Evolutionary conservation across 2,329 filamentous ascomycete genomes (phyloP).

Genomic region (Pseudogymnoascus sp.): DNA sequence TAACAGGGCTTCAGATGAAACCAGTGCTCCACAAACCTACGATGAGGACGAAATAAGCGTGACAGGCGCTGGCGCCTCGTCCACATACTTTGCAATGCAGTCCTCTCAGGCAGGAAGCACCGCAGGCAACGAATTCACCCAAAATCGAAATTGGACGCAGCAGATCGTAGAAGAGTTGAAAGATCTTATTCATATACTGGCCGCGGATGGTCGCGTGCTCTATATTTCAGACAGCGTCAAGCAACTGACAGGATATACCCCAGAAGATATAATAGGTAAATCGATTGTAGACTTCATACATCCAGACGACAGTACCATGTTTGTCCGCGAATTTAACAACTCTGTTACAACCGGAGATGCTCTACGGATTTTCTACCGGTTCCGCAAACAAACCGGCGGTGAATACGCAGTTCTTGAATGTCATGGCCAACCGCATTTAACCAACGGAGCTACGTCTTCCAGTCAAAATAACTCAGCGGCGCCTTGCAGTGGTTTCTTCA

Average conservation of each 20-base stretch:
- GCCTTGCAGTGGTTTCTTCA: conserved; percentile 83
- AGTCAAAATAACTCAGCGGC: conserved; percentile 57
- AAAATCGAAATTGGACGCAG: conserved; percentile 73
- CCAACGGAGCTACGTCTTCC: conserved; percentile 56
- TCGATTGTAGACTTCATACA: conserved; percentile 80
- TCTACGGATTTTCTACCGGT: conserved; percentile 78
- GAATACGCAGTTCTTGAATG: conserved; percentile 77
- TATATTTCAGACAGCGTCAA: conserved; percentile 79
- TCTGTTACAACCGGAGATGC: conserved; percentile 74
- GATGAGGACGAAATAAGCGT: conserved; percentile 21
- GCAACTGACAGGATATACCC: conserved; percentile 65
- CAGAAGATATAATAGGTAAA: conserved; percentile 62
- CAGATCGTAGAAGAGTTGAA: conserved; percentile 83
- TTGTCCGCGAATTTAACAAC: conserved; percentile 82
- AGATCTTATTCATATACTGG: conserved; percentile 82
- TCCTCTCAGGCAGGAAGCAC: conserved; percentile 33
- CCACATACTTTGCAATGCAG: conserved; percentile 25
- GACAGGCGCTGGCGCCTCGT: conserved; percentile 27
- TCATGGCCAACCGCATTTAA: conserved; percentile 86
- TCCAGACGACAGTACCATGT: conserved; percentile 73
- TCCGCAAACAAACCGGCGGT: conserved; percentile 68
- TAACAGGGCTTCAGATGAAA: conserved; percentile 1
- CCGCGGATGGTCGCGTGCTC: conserved; percentile 72
- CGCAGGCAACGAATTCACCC: conserved; percentile 58
- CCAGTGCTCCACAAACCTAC: not conserved